phyloP scores from a whole-genome alignment of 768 basidiomycete genomes.

The Pleurotus platypus region DNA sequence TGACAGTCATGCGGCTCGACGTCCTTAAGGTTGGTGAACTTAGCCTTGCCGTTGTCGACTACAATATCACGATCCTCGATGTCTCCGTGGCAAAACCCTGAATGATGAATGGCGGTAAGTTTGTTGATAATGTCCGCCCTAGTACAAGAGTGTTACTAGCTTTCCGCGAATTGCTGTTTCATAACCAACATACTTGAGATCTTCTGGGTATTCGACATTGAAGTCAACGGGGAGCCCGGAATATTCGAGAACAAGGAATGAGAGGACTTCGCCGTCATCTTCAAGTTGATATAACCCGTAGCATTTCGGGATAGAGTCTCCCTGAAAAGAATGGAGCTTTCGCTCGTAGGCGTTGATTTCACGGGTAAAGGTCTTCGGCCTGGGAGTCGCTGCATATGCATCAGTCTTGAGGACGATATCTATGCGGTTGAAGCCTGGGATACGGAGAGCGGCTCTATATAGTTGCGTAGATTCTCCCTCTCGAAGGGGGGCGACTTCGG shows the following conservation, averaged over 20 bases:
- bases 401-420: not conserved
- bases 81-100: not conserved
- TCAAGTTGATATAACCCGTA: not conserved
- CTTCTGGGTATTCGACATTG: not conserved
- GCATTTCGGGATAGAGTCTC: not conserved
- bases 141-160: not conserved
- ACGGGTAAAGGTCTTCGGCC: too few relatives aligned
- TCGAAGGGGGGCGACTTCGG: not conserved
- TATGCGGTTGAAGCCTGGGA: not conserved
- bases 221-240: not conserved
- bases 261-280: not conserved
- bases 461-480: not conserved
- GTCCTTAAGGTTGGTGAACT: not conserved
- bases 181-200: not conserved
- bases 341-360: not conserved
- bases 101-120: not conserved
- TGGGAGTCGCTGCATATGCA: not conserved
- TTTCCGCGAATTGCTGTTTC: not conserved
- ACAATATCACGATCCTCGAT: not conserved
- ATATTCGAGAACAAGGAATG: not conserved
- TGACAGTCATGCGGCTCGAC: not conserved
- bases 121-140: not conserved
- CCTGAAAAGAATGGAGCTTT: not conserved
- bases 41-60: not conserved
- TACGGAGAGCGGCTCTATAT: not conserved